Percentiles rank a stretch among this genome's conserved stretches.
phyloP scores from a whole-genome alignment of 768 basidiomycete species.

The Clathrus columnatus region DNA sequence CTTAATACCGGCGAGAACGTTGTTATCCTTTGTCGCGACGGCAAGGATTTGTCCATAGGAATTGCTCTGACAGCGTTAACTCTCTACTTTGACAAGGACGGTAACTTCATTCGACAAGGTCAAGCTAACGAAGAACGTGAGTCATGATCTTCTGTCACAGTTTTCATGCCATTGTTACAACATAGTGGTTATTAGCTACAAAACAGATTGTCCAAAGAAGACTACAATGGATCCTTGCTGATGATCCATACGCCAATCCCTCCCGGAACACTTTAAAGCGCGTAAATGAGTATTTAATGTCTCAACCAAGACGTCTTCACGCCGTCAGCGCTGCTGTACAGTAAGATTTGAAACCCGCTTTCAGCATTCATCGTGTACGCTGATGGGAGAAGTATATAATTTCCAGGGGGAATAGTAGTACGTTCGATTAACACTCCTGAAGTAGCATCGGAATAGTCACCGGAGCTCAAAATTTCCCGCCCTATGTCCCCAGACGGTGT shows the following conservation, averaged over 20 bases:
- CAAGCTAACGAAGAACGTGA: neutral
- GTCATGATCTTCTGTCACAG: neutral
- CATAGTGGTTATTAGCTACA: slow-evolving; percentile 19
- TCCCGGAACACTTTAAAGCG: slow-evolving; percentile 72
- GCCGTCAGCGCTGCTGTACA: slow-evolving; percentile 42
- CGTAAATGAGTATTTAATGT: slow-evolving; percentile 64
- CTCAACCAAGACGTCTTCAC: slow-evolving; percentile 15
- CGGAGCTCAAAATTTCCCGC: slow-evolving; percentile 55
- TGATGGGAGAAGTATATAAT: slow-evolving; percentile 67
- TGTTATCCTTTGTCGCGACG: slow-evolving; percentile 47
- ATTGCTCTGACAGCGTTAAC: slow-evolving; percentile 52
- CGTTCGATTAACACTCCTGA: slow-evolving; percentile 61
- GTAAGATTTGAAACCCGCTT: slow-evolving; percentile 48
- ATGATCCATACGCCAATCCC: slow-evolving; percentile 70
- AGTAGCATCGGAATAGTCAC: slow-evolving; percentile 66
- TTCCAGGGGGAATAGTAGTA: slow-evolving; percentile 45
- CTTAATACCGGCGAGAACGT: slow-evolving; percentile 30
- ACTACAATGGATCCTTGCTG: slow-evolving; percentile 81
- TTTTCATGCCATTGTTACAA: neutral
- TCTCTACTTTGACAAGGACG: slow-evolving; percentile 48
- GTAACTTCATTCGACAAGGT: slow-evolving; percentile 21
- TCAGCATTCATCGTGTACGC: slow-evolving; percentile 57
- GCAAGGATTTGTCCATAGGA: slow-evolving; percentile 57
- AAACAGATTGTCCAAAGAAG: slow-evolving; percentile 65
- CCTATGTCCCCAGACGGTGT: slow-evolving; percentile 26